Percentiles rank a stretch among this genome's conserved stretches.
Conservation (phyloP, 2,329 filamentous ascomycete species). For the Cercospora sp. region DNA sequence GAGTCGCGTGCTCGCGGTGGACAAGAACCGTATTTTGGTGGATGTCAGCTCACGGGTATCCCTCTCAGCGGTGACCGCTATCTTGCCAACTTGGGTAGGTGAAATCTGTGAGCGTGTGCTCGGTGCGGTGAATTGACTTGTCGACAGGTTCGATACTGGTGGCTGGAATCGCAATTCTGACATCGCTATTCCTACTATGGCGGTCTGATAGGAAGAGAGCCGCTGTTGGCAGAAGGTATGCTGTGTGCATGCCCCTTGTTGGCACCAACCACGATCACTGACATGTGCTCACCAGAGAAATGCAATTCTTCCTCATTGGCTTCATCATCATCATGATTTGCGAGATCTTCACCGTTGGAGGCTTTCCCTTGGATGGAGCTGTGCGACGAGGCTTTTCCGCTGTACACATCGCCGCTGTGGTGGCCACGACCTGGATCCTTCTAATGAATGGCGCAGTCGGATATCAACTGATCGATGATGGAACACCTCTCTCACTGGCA, state of each 20-base stretch:
- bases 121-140: conserved; percentile 30
- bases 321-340: conserved; percentile 89
- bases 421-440: conserved; percentile 83
- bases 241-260: neutral
- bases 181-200: conserved; percentile 68
- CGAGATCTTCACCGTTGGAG: conserved; percentile 94
- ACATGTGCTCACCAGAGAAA: conserved; percentile 65
- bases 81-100: conserved; percentile 79
- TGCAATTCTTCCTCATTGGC: conserved; percentile 87
- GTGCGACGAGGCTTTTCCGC: conserved; percentile 82
- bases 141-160: conserved; percentile 80
- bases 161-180: conserved; percentile 72
- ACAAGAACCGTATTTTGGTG: conserved; percentile 48
- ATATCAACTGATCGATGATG: conserved; percentile 91
- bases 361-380: conserved; percentile 71
- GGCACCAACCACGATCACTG: neutral
- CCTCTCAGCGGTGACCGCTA: conserved; percentile 62
- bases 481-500: conserved; percentile 78
- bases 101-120: neutral
- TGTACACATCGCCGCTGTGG: conserved; percentile 85
- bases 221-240: conserved; percentile 86
- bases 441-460: conserved; percentile 63
- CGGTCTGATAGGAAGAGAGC: conserved; percentile 87
- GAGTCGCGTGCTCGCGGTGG: conserved; percentile 60
- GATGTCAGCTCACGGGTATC: conserved; percentile 77